Evolutionary conservation across 2,329 filamentous ascomycete genomes (phyloP), one percentile per base, ranked within the genome.

Genomic region (Diaporthe destruens): DNA sequence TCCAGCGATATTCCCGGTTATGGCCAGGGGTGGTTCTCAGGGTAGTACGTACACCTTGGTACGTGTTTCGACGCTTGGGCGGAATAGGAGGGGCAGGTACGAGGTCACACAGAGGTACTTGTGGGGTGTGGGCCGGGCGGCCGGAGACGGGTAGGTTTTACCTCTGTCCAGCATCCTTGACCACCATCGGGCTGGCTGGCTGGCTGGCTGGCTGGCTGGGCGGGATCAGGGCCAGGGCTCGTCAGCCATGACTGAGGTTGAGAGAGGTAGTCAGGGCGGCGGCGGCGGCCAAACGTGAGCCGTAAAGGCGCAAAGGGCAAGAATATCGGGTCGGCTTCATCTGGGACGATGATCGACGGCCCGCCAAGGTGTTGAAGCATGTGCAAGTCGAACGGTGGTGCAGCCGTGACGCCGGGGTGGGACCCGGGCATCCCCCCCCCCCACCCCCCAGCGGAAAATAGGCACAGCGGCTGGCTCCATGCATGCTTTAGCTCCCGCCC

Each of bases 291-390:
- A 66, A 53, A 25, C 39, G 61, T 66, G 61, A 47, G 39, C 6
- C 32, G 32, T 9, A 66, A 53, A 39, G 61, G 47, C 32, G 47
- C 14, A 53, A 53, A 39, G 61, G 61, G 61, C 61, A 49, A 25
- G 61, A 66, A 61, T 7, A 66, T 20, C 39, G 61, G 61, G 61
- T 66, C 61, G 61, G 61, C 44, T 39, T 32, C 61, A 66, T 39
- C 61, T 66, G 61, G 61, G 61, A 66, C 61, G 61, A 66, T 51
- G 61, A 66, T 66, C 47, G 61, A 66, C 61, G 61, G 34, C 47
- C 61, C 32, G 44, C 47, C 32, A 66, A 66, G 61, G 12, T 20
- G 20, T 66, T 53, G 61, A 53, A 53, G 61, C 61, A 66, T 53
- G 61, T 39, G 44, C 44, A 36, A 25, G 61, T 65, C 44, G 44